These are phyloP conservation scores for Actinomortierella ambigua DNA, from an alignment of 371 early-diverging fungal species.

Conservation along the genomic window DNA sequence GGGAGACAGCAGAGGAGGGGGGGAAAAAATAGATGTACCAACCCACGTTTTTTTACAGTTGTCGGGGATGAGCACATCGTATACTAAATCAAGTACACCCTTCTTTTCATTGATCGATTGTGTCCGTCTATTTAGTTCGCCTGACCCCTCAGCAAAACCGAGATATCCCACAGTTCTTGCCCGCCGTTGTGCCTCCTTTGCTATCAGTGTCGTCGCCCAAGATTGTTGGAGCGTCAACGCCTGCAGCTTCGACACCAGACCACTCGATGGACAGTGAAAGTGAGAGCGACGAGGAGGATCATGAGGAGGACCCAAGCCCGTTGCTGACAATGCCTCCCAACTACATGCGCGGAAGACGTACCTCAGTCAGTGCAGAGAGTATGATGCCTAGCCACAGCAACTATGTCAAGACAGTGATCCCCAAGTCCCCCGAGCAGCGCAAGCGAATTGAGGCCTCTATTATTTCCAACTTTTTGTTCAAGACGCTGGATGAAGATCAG, in stretches of 20 bases:
- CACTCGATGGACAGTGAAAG: constrained; percentile 47
- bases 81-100: background rate
- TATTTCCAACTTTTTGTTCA: constrained; percentile 91
- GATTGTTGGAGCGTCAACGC: constrained; percentile 34
- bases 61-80: background rate
- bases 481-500: constrained; percentile 94
- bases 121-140: constrained; percentile 18
- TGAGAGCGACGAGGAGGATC: constrained; percentile 48
- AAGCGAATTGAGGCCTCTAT: constrained; percentile 83
- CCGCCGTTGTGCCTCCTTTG: constrained; percentile 23
- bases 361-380: constrained; percentile 95
- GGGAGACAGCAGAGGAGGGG: too few relatives aligned
- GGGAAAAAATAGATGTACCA: too few relatives aligned
- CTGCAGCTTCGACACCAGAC: constrained; percentile 46
- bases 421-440: constrained; percentile 85
- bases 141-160: constrained; percentile 28
- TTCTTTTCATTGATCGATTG: background rate
- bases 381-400: constrained; percentile 90
- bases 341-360: constrained; percentile 84
- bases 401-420: constrained; percentile 83
- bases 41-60: too few relatives aligned
- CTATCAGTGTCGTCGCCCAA: constrained; percentile 39
- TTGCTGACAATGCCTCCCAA: constrained; percentile 50
- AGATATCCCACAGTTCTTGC: constrained; percentile 40
- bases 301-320: constrained; percentile 61